A percentile compares a stretch with the other conserved stretches of the same genome.
Conservation (phyloP, 208 protist genomes). For the Trypanosoma congolense region DNA sequence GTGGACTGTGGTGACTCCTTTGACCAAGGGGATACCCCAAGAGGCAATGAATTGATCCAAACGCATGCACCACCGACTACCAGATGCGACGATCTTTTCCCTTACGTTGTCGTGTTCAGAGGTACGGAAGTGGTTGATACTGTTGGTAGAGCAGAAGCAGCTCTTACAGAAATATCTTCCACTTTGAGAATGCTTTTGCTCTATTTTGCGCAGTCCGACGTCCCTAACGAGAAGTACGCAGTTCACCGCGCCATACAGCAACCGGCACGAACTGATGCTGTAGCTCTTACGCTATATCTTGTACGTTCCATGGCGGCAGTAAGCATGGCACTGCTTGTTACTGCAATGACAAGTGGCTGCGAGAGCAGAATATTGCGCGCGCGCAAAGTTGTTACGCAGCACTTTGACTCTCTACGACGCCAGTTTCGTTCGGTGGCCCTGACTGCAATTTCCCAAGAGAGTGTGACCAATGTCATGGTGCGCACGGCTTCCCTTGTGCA, state of each 20-base stretch:
- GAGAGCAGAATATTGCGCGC: background rate
- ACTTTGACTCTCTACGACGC: constrained; percentile 42
- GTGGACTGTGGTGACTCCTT: background rate
- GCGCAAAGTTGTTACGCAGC: constrained; percentile 12
- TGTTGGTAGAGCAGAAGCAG: constrained; percentile 3
- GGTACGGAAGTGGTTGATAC: constrained; percentile 5
- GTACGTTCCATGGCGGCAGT: constrained; percentile 34
- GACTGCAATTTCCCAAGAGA: constrained; percentile 56
- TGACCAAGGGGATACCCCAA: background rate
- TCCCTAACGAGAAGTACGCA: constrained; percentile 72
- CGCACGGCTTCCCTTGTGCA: constrained; percentile 78
- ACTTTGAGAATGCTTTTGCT: constrained; percentile 28
- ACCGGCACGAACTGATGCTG: constrained; percentile 52
- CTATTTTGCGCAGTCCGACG: constrained; percentile 62
- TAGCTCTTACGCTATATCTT: constrained; percentile 70
- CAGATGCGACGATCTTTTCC: background rate
- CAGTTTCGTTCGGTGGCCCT: constrained; percentile 44
- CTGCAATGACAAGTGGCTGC: background rate
- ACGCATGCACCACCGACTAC: background rate
- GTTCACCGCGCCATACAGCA: constrained; percentile 64
- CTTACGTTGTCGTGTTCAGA: constrained; percentile 14
- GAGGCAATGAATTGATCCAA: background rate
- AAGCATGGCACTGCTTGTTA: constrained; percentile 29
- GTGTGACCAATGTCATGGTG: constrained; percentile 77
- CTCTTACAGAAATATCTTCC: constrained; percentile 7